A percentile compares a stretch with the other conserved stretches of the same genome.
phyloP scores from a whole-genome alignment of 1,139 yeast genomes.

The Zygotorulaspora mrakii region DNA sequence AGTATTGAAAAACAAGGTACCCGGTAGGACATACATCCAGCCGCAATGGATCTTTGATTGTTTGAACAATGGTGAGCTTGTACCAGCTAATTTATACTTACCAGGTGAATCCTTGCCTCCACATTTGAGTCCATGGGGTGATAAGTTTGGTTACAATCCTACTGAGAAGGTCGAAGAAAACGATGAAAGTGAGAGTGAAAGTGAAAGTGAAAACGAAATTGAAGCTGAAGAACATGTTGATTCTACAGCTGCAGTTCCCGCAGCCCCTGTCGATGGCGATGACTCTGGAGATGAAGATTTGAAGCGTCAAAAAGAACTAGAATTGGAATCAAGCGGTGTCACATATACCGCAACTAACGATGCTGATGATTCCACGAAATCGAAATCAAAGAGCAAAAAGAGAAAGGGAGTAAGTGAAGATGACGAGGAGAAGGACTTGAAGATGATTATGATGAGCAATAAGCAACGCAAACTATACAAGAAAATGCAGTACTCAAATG shows the following conservation, averaged over 20 bases:
- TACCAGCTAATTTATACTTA: slow-evolving; percentile 75
- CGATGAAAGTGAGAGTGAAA: slow-evolving; percentile 51
- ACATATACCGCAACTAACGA: slow-evolving; percentile 58
- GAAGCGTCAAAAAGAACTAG: slow-evolving; percentile 77
- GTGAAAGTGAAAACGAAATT: slow-evolving; percentile 48
- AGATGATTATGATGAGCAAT: slow-evolving; percentile 95
- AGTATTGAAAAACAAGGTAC: slow-evolving; percentile 65
- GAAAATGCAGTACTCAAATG: slow-evolving; percentile 91
- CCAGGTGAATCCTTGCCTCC: slow-evolving; percentile 97
- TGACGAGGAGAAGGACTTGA: slow-evolving; percentile 81
- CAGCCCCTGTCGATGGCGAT: slow-evolving; percentile 42
- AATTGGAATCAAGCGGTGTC: slow-evolving; percentile 85
- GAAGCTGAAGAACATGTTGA: slow-evolving; percentile 45
- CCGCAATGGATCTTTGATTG: slow-evolving; percentile 98
- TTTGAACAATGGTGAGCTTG: slow-evolving; percentile 69
- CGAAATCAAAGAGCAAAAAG: slow-evolving; percentile 38
- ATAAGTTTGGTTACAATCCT: slow-evolving; percentile 86
- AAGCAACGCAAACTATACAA: slow-evolving; percentile 92
- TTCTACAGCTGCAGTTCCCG: no score
- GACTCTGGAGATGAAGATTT: slow-evolving; percentile 56
- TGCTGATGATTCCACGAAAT: slow-evolving; percentile 24
- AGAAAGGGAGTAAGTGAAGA: slow-evolving; percentile 46
- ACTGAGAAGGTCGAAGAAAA: slow-evolving; percentile 49
- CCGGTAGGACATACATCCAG: slow-evolving; percentile 90
- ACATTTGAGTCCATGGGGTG: slow-evolving; percentile 99